Conservation (phyloP, 192 early-diverging fungal species). For the Paraglomus brasilianum region DNA sequence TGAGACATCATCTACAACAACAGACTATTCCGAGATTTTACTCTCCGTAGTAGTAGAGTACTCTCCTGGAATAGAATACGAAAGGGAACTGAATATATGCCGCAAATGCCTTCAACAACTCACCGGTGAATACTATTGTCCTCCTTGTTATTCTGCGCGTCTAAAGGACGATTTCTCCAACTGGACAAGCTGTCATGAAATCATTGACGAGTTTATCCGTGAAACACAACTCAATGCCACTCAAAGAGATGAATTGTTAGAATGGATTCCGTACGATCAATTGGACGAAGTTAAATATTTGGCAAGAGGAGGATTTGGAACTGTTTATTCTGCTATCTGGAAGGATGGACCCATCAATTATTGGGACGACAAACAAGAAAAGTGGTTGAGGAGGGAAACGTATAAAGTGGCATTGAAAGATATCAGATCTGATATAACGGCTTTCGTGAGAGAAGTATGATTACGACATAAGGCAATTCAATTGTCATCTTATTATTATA, state of each 20-base stretch:
- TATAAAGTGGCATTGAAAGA: background rate
- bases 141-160: background rate
- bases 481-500: background rate
- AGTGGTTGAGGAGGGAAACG: background rate
- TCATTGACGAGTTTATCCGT: background rate
- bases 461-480: background rate
- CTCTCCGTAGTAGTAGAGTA: no score
- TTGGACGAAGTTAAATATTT: conserved; percentile 5
- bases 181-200: background rate
- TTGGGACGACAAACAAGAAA: conserved; percentile 14
- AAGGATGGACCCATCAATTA: background rate
- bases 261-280: conserved; percentile 23
- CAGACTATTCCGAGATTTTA: no score
- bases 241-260: background rate
- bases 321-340: conserved; percentile 17
- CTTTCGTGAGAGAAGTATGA: background rate
- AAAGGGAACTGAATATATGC: background rate
- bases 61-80: no score
- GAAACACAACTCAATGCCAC: background rate
- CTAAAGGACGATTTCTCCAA: background rate
- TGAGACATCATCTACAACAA: no score
- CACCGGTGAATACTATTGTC: background rate
- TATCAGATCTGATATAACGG: background rate
- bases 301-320: conserved; percentile 21
- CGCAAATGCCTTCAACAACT: background rate